A percentile compares a stretch with the other conserved stretches of the same genome.
These are phyloP conservation scores for Aureobasidium pullulans DNA, from an alignment of 2,329 filamentous ascomycete genomes.

Conservation along the genomic window DNA sequence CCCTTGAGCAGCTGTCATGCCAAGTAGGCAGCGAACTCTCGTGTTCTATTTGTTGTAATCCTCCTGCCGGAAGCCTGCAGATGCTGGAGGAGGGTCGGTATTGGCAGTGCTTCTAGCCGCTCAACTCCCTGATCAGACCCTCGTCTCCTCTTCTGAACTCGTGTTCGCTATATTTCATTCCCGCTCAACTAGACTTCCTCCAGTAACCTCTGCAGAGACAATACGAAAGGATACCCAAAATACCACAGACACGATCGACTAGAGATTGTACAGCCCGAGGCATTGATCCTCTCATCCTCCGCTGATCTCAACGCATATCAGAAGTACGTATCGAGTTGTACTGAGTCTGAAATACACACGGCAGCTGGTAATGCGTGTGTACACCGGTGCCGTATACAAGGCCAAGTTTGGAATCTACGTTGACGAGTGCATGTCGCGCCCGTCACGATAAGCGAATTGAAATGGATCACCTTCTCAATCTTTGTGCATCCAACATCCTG, in stretches of 20 bases:
- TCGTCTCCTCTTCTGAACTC: constrained; percentile 1
- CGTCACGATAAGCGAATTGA: not conserved
- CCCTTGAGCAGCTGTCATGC: not conserved
- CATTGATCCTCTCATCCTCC: not conserved
- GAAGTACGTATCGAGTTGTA: not conserved
- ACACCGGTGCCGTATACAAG: not conserved
- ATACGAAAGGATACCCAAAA: not conserved
- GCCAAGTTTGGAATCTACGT: not conserved
- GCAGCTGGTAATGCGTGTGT: not conserved
- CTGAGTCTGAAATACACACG: not conserved
- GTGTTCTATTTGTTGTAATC: constrained; percentile 4
- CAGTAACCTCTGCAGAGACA: not conserved
- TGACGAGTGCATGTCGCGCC: not conserved
- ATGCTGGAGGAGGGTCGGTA: not conserved
- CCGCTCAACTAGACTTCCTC: not conserved
- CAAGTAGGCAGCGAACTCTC: not conserved
- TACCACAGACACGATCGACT: not conserved
- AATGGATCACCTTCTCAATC: not conserved
- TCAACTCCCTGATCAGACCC: not conserved
- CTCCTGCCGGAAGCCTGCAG: not conserved
- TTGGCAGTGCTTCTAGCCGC: not conserved
- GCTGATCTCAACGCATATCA: not conserved
- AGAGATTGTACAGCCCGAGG: not conserved
- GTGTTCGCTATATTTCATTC: not conserved
- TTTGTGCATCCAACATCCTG: not conserved